Base-by-base conservation (phyloP, 495 filamentous ascomycete genomes). In the Aspergillus sclerotioniger region DNA sequence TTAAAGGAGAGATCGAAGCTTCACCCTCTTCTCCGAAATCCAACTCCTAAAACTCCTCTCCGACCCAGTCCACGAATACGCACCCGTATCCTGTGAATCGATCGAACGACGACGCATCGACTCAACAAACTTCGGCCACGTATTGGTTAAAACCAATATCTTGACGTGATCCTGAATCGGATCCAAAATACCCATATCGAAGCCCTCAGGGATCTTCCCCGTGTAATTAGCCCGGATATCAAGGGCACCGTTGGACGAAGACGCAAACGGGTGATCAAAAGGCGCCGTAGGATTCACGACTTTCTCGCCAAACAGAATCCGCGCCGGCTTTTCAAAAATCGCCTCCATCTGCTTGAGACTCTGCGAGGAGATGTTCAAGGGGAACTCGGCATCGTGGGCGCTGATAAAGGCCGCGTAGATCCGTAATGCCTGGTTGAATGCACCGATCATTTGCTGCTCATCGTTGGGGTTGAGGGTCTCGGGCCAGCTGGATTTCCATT, bases 141-240 rank as follows among this genome's bases (percentile, higher is more conserved):
- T 89, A 64, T 88, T 88, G 6, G 82, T 86, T 56, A 86, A 77
- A 2, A 90, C 85, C 17, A 89, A 74, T 60, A 87, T 85, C 71
- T 86, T 88, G 72, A 88, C 82, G 53, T 80, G 82, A 37, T 73
- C 65, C 66, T 87, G 79, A 0, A 86, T 84, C 0, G 66, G 73
- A 51, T 86, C 82, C 50, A 90, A 89, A 20, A 88, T 74, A 3
- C 47, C 61, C 2, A 71, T 67, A 32, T 77, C 73, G 49, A 89
- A 88, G 0, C 62, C 71, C 5, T 66, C 68, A 1, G 84, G 80
- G 25, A 87, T 76, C 3, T 72, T 66, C 20, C 69, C 71, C 60
- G 62, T 64, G 61, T 72, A 75, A 45, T 67, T 60, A 6, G 70
- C 71, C 15, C 65, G 66, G 51, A 69, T 57, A 25, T 62, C 61